Evolutionary conservation across 306 rosid species (phyloP).

Genomic region (Trifolium fragiferum): DNA sequence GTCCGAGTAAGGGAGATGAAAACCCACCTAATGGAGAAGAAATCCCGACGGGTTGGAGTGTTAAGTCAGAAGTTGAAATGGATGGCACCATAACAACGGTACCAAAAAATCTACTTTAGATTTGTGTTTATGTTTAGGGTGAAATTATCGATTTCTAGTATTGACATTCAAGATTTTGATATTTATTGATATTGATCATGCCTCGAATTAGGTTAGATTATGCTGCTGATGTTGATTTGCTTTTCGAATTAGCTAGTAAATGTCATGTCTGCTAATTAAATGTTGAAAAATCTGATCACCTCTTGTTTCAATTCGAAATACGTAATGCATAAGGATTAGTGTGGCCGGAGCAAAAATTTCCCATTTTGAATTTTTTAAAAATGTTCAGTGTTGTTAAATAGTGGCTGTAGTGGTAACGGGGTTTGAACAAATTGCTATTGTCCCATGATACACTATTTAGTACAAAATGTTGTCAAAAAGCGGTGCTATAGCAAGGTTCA

Average conservation of each 20-base stretch:
- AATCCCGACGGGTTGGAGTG: conserved; percentile 43
- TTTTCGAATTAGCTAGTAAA: conserved; percentile 24
- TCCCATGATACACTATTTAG: neutral
- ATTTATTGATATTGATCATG: conserved; percentile 15
- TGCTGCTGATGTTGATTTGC: conserved; percentile 8
- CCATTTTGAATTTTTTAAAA: neutral
- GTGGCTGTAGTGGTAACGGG: neutral
- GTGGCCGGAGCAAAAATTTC: neutral
- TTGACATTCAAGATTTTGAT: conserved; percentile 11
- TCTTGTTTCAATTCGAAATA: conserved; percentile 32
- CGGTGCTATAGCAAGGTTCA: neutral
- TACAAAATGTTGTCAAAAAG: neutral
- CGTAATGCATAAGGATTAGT: neutral
- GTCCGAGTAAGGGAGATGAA: neutral
- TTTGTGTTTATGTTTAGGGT: conserved; percentile 14
- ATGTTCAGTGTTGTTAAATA: neutral
- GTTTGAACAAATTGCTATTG: neutral
- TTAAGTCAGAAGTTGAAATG: neutral
- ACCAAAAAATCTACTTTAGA: conserved; percentile 11
- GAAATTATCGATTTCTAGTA: conserved; percentile 10
- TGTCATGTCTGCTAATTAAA: conserved; percentile 26
- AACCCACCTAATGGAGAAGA: neutral
- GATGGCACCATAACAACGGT: conserved; percentile 11
- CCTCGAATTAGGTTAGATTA: neutral
- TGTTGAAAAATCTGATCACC: conserved; percentile 10